phyloP scores from a whole-genome alignment of 2,329 filamentous ascomycete genomes.

The Scorias spongiosa region DNA sequence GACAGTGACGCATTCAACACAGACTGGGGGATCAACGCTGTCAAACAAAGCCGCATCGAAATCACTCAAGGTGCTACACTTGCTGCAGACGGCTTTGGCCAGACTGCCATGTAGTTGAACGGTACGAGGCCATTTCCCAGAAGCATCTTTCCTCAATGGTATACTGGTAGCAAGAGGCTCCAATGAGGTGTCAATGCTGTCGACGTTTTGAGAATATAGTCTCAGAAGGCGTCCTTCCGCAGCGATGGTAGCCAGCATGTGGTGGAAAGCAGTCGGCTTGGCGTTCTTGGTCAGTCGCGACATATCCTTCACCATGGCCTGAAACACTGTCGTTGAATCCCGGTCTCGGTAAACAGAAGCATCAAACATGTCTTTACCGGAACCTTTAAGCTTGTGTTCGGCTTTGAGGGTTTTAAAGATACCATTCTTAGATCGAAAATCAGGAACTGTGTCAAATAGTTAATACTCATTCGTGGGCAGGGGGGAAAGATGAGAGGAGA shows the following conservation, averaged over 20 bases:
- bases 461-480: too few relatives aligned
- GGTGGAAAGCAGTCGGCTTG: slow-evolving; percentile 76
- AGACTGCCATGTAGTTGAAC: slow-evolving; percentile 89
- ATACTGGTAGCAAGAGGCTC: slow-evolving; percentile 65
- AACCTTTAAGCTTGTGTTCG: slow-evolving; percentile 81
- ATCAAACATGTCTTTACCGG: slow-evolving; percentile 91
- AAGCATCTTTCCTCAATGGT: slow-evolving; percentile 52
- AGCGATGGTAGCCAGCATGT: slow-evolving; percentile 79
- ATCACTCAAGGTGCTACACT: slow-evolving; percentile 62
- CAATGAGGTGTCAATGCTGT: slow-evolving; percentile 80
- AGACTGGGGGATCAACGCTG: slow-evolving; percentile 69
- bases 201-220: slow-evolving; percentile 92
- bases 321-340: slow-evolving; percentile 74
- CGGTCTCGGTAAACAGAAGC: slow-evolving; percentile 94
- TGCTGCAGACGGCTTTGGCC: slow-evolving; percentile 92
- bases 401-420: slow-evolving; percentile 74
- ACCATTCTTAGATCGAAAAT: slow-evolving; percentile 84
- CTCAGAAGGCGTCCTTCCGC: slow-evolving; percentile 75
- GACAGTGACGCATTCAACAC: slow-evolving; percentile 54
- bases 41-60: slow-evolving; percentile 71
- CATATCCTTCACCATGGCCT: slow-evolving; percentile 87
- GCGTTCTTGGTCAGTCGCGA: slow-evolving; percentile 64
- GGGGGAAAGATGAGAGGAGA: slow-evolving; percentile 13
- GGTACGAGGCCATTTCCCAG: slow-evolving; percentile 84
- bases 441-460: slow-evolving; percentile 48